Base-by-base conservation (phyloP, 2,329 filamentous ascomycete species). In the Fusarium denticulatum region DNA sequence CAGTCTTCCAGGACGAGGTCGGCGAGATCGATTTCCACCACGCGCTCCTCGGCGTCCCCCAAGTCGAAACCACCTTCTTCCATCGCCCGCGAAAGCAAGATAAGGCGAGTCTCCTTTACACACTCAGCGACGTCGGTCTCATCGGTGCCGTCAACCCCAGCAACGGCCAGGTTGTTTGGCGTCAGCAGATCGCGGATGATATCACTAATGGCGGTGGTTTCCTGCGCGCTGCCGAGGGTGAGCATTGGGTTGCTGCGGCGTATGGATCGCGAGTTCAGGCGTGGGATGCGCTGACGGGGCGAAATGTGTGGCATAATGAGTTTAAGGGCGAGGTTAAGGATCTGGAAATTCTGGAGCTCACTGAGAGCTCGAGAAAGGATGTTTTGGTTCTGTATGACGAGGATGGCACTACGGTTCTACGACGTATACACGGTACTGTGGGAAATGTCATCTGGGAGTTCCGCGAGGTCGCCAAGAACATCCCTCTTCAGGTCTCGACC, bases 1-100 rank as follows among this genome's bases (percentile, higher is more conserved):
- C 95, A 74, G 90, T 98, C 68, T 97, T 95, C 85, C 88, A 89
- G 76, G 96, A 99, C 80, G 96, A 99, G 83, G 95, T 97, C 76
- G 95, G 92, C 85, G 89, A 94, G 78, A 90, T 97, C 81, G 96
- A 99, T 84, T 98, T 95, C 85, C 96, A 98, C 84, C 91, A 97
- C 85, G 90, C 94, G 74, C 91, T 98, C 55, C 86, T 99, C 79
- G 96, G 96, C 79, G 85, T 94, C 42, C 95, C 96, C 61, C 92
- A 93, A 81, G 86, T 90, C 81, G 90, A 94, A 72, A 93, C 94
- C 69, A 98, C 96, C 76, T 97, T 98, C 88, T 98, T 98, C 89
- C 94, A 98, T 84, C 92, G 92, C 76, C 96, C 96, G 43, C 89
- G 93, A 78, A 88, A 90, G 71, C 90, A 92, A 76, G 95, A 96